Percentiles rank a stretch among this genome's conserved stretches.
Evolutionary conservation across 371 early-diverging fungal species (phyloP).

Genomic region (Rhizopus stolonifer): DNA sequence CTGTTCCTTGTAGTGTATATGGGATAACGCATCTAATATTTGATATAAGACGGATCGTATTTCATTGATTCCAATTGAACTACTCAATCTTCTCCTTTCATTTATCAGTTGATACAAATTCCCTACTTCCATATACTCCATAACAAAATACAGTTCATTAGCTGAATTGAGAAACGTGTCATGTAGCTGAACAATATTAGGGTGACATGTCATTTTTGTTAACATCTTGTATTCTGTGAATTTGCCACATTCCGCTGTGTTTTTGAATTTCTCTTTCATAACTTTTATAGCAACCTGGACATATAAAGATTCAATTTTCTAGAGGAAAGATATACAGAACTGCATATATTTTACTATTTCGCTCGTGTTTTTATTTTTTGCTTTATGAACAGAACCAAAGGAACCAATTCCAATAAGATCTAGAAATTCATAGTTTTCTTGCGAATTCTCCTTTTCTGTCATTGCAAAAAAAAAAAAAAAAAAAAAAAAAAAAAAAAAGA

Average conservation of each 20-base stretch:
- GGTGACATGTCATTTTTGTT: constrained; percentile 65
- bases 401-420: constrained; percentile 88
- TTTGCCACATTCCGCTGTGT: constrained; percentile 71
- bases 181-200: constrained; percentile 79
- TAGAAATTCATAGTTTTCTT: constrained; percentile 66
- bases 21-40: constrained; percentile 78
- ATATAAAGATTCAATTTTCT: not conserved
- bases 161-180: constrained; percentile 76
- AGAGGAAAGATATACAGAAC: not conserved
- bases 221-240: constrained; percentile 75
- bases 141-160: constrained; percentile 85
- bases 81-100: constrained; percentile 54
- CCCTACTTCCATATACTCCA: constrained; percentile 90
- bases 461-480: not conserved
- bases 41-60: constrained; percentile 53
- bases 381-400: constrained; percentile 87
- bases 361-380: constrained; percentile 63
- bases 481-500: constrained; percentile 6
- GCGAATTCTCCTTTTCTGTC: constrained; percentile 10
- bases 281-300: constrained; percentile 89
- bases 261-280: constrained; percentile 87
- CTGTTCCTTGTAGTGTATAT: constrained; percentile 82
- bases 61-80: constrained; percentile 4
- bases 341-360: constrained; percentile 59
- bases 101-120: constrained; percentile 88